A percentile compares a stretch with the other conserved stretches of the same genome.
phyloP scores from a whole-genome alignment of 805 yeast species.

The Middelhovenomyces tepae region DNA sequence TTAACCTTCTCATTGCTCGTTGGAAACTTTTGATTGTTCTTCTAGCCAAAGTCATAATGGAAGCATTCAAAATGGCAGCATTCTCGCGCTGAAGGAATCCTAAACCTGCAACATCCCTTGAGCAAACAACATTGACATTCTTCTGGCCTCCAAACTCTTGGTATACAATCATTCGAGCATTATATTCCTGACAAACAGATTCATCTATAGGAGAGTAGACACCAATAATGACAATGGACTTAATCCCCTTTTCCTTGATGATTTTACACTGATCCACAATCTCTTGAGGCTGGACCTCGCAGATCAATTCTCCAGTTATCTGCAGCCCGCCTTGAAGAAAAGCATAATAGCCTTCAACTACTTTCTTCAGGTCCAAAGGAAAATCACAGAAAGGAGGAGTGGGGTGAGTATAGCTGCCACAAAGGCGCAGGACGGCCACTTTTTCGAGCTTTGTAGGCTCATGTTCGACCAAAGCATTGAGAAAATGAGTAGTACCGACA shows the following conservation, averaged over 20 bases:
- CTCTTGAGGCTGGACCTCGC: too few species aligned
- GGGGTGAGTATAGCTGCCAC: constrained; percentile 35
- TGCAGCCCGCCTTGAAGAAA: too few species aligned
- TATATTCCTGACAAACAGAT: too few species aligned
- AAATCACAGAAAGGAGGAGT: constrained; percentile 38
- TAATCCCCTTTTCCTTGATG: too few species aligned
- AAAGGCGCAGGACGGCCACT: constrained; percentile 40
- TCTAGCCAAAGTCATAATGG: constrained; percentile 35
- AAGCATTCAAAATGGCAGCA: constrained; percentile 39
- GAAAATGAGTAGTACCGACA: constrained; percentile 45
- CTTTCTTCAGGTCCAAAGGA: too few species aligned
- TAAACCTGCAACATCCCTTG: constrained; percentile 36
- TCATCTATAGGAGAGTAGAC: too few species aligned
- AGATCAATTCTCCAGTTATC: too few species aligned
- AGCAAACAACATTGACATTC: constrained; percentile 28
- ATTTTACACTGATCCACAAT: too few species aligned
- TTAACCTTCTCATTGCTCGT: constrained; percentile 29
- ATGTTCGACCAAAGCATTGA: constrained; percentile 42
- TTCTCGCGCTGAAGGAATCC: constrained; percentile 41
- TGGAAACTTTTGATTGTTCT: constrained; percentile 34
- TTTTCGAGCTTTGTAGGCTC: constrained; percentile 34
- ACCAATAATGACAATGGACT: too few species aligned
- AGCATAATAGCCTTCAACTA: too few species aligned
- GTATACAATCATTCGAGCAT: too few species aligned
- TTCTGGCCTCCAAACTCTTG: constrained; percentile 27